Evolutionary conservation across 257 asterid genomes (phyloP).

Genomic region (Craterostigma plantagineum): DNA sequence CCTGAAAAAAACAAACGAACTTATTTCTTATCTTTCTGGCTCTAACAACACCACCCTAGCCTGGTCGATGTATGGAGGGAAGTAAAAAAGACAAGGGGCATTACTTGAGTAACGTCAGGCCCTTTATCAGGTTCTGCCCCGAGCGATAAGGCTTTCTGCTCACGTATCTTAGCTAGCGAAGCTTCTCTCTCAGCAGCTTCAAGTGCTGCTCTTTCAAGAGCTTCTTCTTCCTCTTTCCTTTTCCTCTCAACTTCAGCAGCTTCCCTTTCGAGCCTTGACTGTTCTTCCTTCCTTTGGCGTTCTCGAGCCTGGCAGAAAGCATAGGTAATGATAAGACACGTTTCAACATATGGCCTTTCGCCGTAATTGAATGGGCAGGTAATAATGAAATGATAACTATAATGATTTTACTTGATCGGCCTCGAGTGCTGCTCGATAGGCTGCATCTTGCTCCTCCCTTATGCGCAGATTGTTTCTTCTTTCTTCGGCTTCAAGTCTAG

Average conservation of each 20-base stretch:
- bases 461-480: conserved; percentile 57
- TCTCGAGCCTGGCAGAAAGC: conserved; percentile 57
- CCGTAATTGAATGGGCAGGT: no score
- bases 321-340: neutral
- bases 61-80: conserved; percentile 5
- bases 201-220: conserved; percentile 46
- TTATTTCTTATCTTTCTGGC: neutral
- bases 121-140: conserved; percentile 97
- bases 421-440: conserved; percentile 83
- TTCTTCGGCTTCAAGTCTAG: conserved; percentile 92
- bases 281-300: conserved; percentile 77
- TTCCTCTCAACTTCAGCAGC: conserved; percentile 93
- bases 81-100: conserved; percentile 6
- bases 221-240: no score
- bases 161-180: conserved; percentile 54
- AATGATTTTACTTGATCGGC: conserved; percentile 76
- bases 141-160: conserved; percentile 69
- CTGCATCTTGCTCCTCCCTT: conserved; percentile 99
- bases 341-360: neutral
- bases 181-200: conserved; percentile 86
- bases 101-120: conserved; percentile 89
- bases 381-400: conserved; percentile 8
- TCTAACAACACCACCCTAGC: no score
- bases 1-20: conserved; percentile 24
- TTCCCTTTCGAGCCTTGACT: conserved; percentile 59